Conservation (phyloP, 148 eudicot species). For the Camellia japonica region DNA sequence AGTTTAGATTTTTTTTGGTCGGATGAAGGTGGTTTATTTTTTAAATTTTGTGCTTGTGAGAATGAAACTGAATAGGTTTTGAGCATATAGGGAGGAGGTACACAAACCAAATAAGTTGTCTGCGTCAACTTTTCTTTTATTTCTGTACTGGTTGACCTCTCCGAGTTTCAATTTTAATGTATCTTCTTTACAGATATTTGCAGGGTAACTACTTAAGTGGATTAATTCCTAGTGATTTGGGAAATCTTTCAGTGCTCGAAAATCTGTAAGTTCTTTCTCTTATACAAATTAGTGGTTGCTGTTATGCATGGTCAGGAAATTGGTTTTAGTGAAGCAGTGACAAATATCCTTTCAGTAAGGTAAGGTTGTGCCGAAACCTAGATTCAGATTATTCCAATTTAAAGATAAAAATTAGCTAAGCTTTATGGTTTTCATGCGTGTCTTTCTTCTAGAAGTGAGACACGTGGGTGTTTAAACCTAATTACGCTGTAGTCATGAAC, state of each 20-base stretch:
- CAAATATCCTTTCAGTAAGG: not conserved
- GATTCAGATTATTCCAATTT: conserved; percentile 11
- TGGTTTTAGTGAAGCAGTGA: not conserved
- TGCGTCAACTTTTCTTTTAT: not conserved
- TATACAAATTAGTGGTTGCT: not conserved
- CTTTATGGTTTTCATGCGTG: too few species aligned
- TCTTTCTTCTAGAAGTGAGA: too few species aligned
- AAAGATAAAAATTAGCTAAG: too few species aligned
- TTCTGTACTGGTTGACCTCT: not conserved
- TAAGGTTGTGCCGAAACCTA: too few species aligned
- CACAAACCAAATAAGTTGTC: not conserved
- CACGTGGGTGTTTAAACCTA: too few species aligned
- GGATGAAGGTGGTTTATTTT: not conserved
- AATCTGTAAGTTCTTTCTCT: conserved; percentile 59
- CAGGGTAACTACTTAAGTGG: conserved; percentile 89
- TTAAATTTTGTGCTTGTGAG: not conserved
- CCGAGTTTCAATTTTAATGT: not conserved
- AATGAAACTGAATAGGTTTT: not conserved
- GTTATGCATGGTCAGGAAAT: not conserved
- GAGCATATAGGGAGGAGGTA: conserved; percentile 11
- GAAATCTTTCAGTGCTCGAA: conserved; percentile 72
- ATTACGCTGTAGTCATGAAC: too few species aligned
- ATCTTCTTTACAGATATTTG: conserved; percentile 51
- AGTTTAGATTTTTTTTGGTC: not conserved
- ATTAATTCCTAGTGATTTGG: conserved; percentile 69